phyloP scores from a whole-genome alignment of 495 filamentous ascomycete species.

The Penicillium samsonianum region DNA sequence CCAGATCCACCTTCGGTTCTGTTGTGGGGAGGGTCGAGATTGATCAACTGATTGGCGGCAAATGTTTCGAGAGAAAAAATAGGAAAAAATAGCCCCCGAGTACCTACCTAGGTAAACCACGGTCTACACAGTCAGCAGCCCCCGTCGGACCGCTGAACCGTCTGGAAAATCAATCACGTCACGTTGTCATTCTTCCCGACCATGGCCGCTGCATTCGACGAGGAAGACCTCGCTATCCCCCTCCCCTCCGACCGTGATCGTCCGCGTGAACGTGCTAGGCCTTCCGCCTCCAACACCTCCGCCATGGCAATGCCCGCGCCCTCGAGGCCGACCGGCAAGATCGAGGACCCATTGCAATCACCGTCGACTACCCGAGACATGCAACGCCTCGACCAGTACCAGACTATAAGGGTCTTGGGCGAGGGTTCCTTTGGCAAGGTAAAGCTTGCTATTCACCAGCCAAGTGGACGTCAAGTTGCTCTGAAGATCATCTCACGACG shows the following conservation, averaged over 20 bases:
- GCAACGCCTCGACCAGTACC: constrained; percentile 86
- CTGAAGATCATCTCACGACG: constrained; percentile 95
- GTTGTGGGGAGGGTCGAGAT: constrained; percentile 35
- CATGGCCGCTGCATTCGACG: constrained; percentile 65
- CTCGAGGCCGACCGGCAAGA: constrained; percentile 39
- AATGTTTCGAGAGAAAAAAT: constrained; percentile 26
- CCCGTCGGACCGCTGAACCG: constrained; percentile 22
- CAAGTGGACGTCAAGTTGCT: constrained; percentile 90
- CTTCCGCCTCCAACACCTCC: constrained; percentile 35
- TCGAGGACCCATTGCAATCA: constrained; percentile 40
- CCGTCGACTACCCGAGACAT: constrained; percentile 56
- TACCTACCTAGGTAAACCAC: neutral
- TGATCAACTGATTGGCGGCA: constrained; percentile 30
- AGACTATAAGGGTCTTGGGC: constrained; percentile 84
- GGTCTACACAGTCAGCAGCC: constrained; percentile 26
- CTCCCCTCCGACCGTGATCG: constrained; percentile 64
- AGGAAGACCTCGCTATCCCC: constrained; percentile 91
- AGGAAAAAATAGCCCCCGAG: constrained; percentile 14
- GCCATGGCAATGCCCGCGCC: constrained; percentile 53
- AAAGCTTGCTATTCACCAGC: constrained; percentile 88
- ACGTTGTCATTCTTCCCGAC: constrained; percentile 35
- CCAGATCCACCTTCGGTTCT: constrained; percentile 33
- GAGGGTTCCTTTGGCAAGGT: constrained; percentile 99
- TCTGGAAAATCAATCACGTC: constrained; percentile 46
- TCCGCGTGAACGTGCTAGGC: constrained; percentile 40